These are phyloP conservation scores for Jacaranda copaia DNA, from an alignment of 257 asterid species.

Conservation along the genomic window DNA sequence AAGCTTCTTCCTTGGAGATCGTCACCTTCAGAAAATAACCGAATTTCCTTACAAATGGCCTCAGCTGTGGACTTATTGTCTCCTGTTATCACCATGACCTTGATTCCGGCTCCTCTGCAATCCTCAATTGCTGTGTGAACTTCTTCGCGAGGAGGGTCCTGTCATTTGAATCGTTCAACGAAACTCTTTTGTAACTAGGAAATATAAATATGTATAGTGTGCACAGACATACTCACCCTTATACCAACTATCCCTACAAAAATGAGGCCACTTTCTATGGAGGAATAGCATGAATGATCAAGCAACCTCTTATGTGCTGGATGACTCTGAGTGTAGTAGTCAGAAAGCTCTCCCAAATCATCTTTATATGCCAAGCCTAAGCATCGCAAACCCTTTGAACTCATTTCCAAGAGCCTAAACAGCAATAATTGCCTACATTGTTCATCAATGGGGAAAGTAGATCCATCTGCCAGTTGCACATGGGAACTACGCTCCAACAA, in stretches of 20 bases:
- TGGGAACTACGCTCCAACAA: constrained; percentile 74
- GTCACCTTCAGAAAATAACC: constrained; percentile 63
- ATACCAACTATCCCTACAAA: constrained; percentile 91
- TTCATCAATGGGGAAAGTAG: constrained; percentile 64
- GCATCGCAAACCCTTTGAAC: constrained; percentile 84
- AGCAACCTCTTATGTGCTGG: constrained; percentile 78
- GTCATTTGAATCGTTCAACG: constrained; percentile 27
- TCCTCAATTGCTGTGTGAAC: constrained; percentile 75
- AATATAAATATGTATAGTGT: background rate
- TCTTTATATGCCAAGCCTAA: constrained; percentile 86
- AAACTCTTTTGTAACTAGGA: background rate
- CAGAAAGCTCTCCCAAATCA: constrained; percentile 77
- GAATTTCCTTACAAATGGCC: constrained; percentile 82
- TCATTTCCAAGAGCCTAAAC: constrained; percentile 70
- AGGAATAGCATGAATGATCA: constrained; percentile 73
- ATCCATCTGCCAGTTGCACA: constrained; percentile 82
- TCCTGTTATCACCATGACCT: constrained; percentile 92
- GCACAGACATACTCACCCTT: constrained; percentile 56
- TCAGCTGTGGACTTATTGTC: constrained; percentile 97
- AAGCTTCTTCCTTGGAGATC: constrained; percentile 67
- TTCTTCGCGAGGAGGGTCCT: constrained; percentile 99
- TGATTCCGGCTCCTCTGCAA: constrained; percentile 86
- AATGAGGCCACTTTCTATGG: constrained; percentile 71
- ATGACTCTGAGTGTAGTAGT: constrained; percentile 62
- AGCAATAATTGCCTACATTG: constrained; percentile 62